Base-by-base conservation (phyloP, 306 rosid genomes). In the Lathyrus tuberosus region DNA sequence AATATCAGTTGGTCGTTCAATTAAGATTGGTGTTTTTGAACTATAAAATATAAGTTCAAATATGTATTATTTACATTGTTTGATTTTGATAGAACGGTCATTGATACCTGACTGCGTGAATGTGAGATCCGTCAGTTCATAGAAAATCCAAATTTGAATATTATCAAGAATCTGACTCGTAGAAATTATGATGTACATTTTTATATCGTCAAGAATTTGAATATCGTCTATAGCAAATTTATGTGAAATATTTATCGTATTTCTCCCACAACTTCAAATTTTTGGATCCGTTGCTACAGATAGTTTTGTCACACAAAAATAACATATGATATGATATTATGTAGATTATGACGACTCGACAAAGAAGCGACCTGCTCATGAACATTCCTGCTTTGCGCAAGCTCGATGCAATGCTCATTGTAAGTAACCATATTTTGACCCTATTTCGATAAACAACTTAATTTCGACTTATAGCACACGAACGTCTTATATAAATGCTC, bases 341-440 rank as follows among this genome's bases (percentile, higher is more conserved):
- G 51, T 42, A 94, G 99, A 91, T 95, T 72, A 91, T 91, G 99
- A 87, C 90, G n/a, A 95, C 96, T 8, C 64, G 86, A 10, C 96
- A 91, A 86, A 83, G 99, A 83, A 80, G 42, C 20, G 97, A 95
- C 87, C 81, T 95, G 17, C 89, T 83, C 60, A 83, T 87, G 86
- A 89, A 89, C 81, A 75, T 95, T 47, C 99, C 99, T 0, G 95
- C 92, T 12, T 64, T 95, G 69, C 86, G 85, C 74, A 91, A 91
- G 80, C 95, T 95, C 6, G 99, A 95, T 73, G 87, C 83, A 33
- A 86, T 91, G 97, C 91, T 91, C 18, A 28, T 95, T 77, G 99
- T 95, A 86, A 84, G 95, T 66, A 56, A 41, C 24, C 78, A 60
- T 5, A 11, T 20, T n/a, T n/a, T n/a, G n/a, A n/a, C n/a, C n/a